phyloP scores from a whole-genome alignment of 2,329 filamentous ascomycete species.

The Tolypocladium endophyticum region DNA sequence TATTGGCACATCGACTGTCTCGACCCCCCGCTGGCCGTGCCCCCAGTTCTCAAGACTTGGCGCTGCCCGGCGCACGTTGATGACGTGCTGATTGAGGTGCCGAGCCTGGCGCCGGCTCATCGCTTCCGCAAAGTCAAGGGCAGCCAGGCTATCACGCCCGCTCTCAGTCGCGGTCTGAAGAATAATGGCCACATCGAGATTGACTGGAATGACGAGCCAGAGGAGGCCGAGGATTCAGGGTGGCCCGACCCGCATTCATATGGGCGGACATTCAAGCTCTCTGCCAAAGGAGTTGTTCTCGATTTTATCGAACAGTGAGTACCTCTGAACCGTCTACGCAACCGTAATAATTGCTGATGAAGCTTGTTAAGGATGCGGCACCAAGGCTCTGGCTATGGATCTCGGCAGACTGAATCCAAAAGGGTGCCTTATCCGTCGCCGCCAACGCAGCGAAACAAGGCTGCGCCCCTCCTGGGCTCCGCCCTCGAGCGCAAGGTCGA shows the following conservation, averaged over 20 bases:
- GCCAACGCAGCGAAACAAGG: slow-evolving; percentile 8
- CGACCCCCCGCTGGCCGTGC: slow-evolving; percentile 70
- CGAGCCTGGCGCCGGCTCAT: slow-evolving; percentile 49
- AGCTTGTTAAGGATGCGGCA: slow-evolving; percentile 19
- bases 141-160: slow-evolving; percentile 38
- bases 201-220: slow-evolving; percentile 47
- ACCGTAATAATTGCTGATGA: slow-evolving; percentile 1
- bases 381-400: slow-evolving; percentile 27
- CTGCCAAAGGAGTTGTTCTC: slow-evolving; percentile 53
- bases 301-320: slow-evolving; percentile 61
- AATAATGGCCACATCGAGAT: slow-evolving; percentile 67
- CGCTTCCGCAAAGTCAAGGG: slow-evolving; percentile 51
- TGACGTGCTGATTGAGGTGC: slow-evolving; percentile 54
- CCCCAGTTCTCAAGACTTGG: slow-evolving; percentile 70
- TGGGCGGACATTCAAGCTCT: slow-evolving; percentile 55
- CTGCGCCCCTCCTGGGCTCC: slow-evolving; percentile 19
- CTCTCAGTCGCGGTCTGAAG: slow-evolving; percentile 50
- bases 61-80: slow-evolving; percentile 82
- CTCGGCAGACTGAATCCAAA: slow-evolving; percentile 17
- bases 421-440: slow-evolving; percentile 16
- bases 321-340: too few relatives aligned
- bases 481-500: slow-evolving; percentile 36
- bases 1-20: slow-evolving; percentile 92
- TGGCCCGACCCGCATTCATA: slow-evolving; percentile 50
- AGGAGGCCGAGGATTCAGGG: slow-evolving; percentile 41